These are phyloP conservation scores for Vitellaria paradoxa DNA, from an alignment of 179 eudicot species.

Conservation along the genomic window DNA sequence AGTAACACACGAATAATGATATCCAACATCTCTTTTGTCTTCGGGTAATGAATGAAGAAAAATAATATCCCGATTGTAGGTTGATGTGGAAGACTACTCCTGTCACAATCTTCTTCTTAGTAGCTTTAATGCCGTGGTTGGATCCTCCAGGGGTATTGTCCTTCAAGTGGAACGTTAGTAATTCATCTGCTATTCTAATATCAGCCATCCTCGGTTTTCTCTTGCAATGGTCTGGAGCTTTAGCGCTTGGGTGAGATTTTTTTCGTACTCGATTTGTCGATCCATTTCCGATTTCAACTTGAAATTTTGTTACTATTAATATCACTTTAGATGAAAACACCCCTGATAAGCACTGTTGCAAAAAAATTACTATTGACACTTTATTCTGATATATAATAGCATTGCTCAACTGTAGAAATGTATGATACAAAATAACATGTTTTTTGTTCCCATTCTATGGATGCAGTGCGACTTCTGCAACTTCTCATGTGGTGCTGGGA, in stretches of 20 bases:
- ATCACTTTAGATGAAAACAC: too few species aligned
- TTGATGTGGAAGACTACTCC: constrained; percentile 99
- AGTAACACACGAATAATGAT: constrained; percentile 16
- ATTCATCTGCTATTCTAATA: constrained; percentile 47
- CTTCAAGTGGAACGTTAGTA: constrained; percentile 65
- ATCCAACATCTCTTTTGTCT: too few species aligned
- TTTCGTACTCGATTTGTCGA: not conserved
- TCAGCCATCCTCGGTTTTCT: constrained; percentile 87
- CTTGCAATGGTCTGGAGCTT: constrained; percentile 90
- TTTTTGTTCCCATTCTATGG: too few species aligned
- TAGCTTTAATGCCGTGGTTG: constrained; percentile 82
- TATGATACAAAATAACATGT: too few species aligned
- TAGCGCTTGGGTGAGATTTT: constrained; percentile 77
- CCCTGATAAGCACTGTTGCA: too few species aligned
- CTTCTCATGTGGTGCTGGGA: constrained; percentile 81
- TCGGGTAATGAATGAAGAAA: too few species aligned
- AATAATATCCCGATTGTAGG: constrained; percentile 31
- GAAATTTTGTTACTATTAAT: too few species aligned
- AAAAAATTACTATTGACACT: too few species aligned
- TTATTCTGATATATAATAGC: too few species aligned
- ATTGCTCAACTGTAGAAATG: too few species aligned
- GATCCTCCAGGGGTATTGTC: constrained; percentile 88
- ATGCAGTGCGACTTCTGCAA: constrained; percentile 91
- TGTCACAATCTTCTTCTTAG: constrained; percentile 69
- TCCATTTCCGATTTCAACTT: too few species aligned